A percentile compares a stretch with the other conserved stretches of the same genome.
These are phyloP conservation scores for Cadophora sp. DNA, from an alignment of 2,329 filamentous ascomycete genomes.

Conservation along the genomic window DNA sequence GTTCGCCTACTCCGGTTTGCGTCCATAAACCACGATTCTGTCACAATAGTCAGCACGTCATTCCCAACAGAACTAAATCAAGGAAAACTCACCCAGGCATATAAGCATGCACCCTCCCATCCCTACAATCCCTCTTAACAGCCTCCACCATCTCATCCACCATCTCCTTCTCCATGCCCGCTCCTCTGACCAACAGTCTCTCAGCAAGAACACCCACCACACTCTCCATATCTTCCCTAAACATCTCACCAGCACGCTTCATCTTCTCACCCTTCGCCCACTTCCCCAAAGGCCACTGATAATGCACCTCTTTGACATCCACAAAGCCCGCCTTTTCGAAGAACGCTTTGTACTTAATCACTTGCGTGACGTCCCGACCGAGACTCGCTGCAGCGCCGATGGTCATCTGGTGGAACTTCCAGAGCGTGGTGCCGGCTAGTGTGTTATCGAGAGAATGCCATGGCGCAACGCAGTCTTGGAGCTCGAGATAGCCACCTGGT, in stretches of 20 bases:
- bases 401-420: conserved; percentile 14
- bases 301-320: conserved; percentile 37
- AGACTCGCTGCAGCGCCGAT: conserved; percentile 11
- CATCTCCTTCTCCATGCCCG: conserved; percentile 7
- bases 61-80: not conserved
- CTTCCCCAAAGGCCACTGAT: conserved; percentile 41
- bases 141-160: conserved; percentile 9
- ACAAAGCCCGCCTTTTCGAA: conserved; percentile 37
- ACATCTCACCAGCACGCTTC: conserved; percentile 31
- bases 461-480: conserved; percentile 20
- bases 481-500: conserved; percentile 19
- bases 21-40: conserved; percentile 21
- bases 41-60: no score
- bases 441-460: conserved; percentile 12
- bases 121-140: conserved; percentile 13
- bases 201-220: conserved; percentile 17
- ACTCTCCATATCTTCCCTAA: conserved; percentile 23
- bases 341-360: conserved; percentile 16
- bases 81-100: conserved; percentile 14
- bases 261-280: conserved; percentile 41
- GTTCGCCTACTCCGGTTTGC: conserved; percentile 6
- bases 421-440: not conserved
- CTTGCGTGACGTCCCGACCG: conserved; percentile 12
- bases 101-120: conserved; percentile 20
- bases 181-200: not conserved